Evolutionary conservation across 2,329 filamentous ascomycete species (phyloP), one percentile per base, ranked within the genome.

Genomic region (Blastomyces emzantsi): DNA sequence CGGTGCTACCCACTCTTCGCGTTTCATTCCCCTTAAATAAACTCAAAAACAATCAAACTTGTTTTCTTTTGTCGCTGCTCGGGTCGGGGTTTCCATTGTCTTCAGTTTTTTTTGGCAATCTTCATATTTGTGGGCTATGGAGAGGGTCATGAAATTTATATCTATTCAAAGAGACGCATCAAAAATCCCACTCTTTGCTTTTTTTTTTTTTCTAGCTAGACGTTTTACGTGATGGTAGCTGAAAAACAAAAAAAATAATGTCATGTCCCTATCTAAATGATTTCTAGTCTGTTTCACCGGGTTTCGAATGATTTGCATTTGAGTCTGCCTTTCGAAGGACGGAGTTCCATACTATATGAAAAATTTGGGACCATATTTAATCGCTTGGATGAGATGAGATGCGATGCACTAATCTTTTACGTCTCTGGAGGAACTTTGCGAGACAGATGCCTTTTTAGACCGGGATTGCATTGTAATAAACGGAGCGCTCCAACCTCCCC

Each of bases 11-110:
- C 92, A 99, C 90, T 97, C 93, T 85, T 99, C 94, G 82, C 92
- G 94, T 88, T 99, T 99, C 90, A 99, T 99, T 86, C 94, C 94
- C 82, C 90, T 99, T 82, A 99, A 99, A 87, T 97, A 97, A 87
- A 82, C 56, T 52, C 59, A 52, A 61, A 51, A 41, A 13, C 47
- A 51, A 51, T 51, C 22, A 51, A 54, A 54, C 4, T 33, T 17
- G 57, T 60, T 60, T 60, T 8, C 15, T 43, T 25, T 49, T 54
- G 19, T 52, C 15, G 30, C 60, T 51, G 13, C 51, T 61, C 45
- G 60, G 60, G 60, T 43, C 49, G 47, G 60, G 60, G 39, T 60
- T 60, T 60, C 57, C 55, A 22, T 28, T 51, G 54, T 57, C 22
- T 45, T 47, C 17, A 47, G 11, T 11, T 25, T 30, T 47, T 47